A percentile compares a stretch with the other conserved stretches of the same genome.
Evolutionary conservation across 176 grass and related monocot species (phyloP).

Genomic region (Triticum monococcum): DNA sequence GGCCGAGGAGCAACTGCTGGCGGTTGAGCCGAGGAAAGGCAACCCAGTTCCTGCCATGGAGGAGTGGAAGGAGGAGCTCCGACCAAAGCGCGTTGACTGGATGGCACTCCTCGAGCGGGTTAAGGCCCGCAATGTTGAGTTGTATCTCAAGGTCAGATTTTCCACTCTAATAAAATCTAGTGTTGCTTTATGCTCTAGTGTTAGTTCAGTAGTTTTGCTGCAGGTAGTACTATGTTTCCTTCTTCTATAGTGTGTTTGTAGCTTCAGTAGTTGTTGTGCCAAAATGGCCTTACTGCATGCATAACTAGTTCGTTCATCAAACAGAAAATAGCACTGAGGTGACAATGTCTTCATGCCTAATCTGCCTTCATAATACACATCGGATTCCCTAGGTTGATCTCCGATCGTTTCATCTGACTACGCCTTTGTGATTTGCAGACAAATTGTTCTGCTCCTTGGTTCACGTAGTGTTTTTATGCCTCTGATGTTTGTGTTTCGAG

Average conservation of each 20-base stretch:
- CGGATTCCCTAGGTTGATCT: not conserved
- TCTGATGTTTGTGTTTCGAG: not conserved
- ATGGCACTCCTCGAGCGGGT: conserved; percentile 68
- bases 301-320: not conserved
- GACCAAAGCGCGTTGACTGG: conserved; percentile 75
- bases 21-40: conserved; percentile 44
- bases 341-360: not conserved
- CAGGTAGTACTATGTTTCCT: not conserved
- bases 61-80: conserved; percentile 75
- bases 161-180: conserved; percentile 10
- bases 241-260: not conserved
- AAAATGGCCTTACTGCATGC: not conserved
- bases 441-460: not conserved
- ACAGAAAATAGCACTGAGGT: not conserved
- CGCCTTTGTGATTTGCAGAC: not conserved
- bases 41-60: conserved; percentile 52
- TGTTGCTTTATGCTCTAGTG: not conserved
- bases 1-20: conserved; percentile 61
- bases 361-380: not conserved
- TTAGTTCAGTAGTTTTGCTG: not conserved
- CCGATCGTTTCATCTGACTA: not conserved
- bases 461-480: not conserved
- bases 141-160: conserved; percentile 75
- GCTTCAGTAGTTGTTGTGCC: not conserved
- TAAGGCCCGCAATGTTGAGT: conserved; percentile 58